Base-by-base conservation (phyloP, 306 rosid species). In the Casuarina cunninghamiana region DNA sequence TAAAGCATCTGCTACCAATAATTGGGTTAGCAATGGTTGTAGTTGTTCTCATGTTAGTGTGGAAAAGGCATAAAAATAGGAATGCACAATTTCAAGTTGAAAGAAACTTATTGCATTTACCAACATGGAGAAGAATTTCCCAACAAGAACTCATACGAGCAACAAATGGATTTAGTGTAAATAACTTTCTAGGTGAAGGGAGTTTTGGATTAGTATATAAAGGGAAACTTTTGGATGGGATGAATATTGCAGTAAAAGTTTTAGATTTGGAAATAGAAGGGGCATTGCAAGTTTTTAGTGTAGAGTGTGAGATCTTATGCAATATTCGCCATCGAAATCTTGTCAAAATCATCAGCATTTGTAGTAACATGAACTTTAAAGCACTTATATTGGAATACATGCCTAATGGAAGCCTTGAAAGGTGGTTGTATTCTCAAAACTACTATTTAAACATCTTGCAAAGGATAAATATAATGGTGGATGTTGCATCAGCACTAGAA, bases 401-500 rank as follows among this genome's bases (percentile, higher is more conserved):
- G 87, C 9, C 76, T 67, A 76, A 76, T 55, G 85, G 82, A 61
- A 72, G 49, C 32, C 39, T 82, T 1, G 85, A 82, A 1, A 82
- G 66, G 16, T 77, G 85, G 85, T 67, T 82, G 37, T 66, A 82
- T 32, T 72, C 79, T 3, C 11, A 77, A 8, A 48, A 77, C 37
- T 41, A 2, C 19, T 72, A 49, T 15, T 73, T 82, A 21, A 43
- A 72, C 57, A 54, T 82, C 75, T 37, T 72, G 26, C 75, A 77
- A 55, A 77, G 85, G 71, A 42, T 82, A 53, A 46, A 58, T 6
- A 77, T 82, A 77, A 77, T 77, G 81, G 65, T 82, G 19, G 81
- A 82, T 65, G 78, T 82, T 6, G 78, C 78, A 3, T 53, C 46
- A 72, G 78, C 85, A 39, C 17, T 82, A 50, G 81, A 82, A 55